Base-by-base conservation (phyloP, 2,329 filamentous ascomycete genomes). In the Phoma herbarum region DNA sequence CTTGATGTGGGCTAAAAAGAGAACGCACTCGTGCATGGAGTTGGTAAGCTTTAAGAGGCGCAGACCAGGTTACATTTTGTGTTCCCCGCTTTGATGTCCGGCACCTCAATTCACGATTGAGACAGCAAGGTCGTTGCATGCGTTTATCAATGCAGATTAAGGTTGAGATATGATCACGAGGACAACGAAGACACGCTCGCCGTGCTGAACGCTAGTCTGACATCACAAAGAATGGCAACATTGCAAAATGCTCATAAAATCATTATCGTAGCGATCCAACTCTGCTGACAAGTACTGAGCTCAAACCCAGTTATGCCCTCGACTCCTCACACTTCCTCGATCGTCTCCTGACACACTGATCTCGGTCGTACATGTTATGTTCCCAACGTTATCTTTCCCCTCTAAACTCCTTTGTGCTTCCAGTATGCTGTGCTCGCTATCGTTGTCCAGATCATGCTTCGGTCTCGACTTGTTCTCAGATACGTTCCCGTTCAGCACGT, bases 391-490 rank as follows among this genome's bases (percentile, higher is more conserved):
- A 3, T 58, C 56, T 26, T 58, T 53, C 14, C 39, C 56, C 8
- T 53, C 55, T 0, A 52, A 3, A 33, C 44, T 53, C 44, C 23
- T 31, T 39, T 58, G 56, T 6, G 39, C 45, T 25, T 49, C 37
- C 2, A 58, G 29, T 1, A 58, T 58, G 2, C 43, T 49, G 31
- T 50, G 49, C 39, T 58, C 56, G 23, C 56, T 58, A 14, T 58
- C 56, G 1, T 58, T 58, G 14, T 58, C 56, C 6, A 58, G 25
- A n/a, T 53, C 56, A 10, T 58, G 56, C 20, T 53, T 58, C 8
- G 56, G 49, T 12, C 47, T 28, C n/a, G 33, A 6, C n/a, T 52
- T 42, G 9, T 14, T 25, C 1, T 33, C 33, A 6, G 31, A 23
- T 1, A n/a, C 14, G 22, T 58, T 58, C 3, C 55, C 55, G 11